These are phyloP conservation scores for Ophioceras dolichostomum DNA, from an alignment of 2,329 filamentous ascomycete species.

Conservation along the genomic window DNA sequence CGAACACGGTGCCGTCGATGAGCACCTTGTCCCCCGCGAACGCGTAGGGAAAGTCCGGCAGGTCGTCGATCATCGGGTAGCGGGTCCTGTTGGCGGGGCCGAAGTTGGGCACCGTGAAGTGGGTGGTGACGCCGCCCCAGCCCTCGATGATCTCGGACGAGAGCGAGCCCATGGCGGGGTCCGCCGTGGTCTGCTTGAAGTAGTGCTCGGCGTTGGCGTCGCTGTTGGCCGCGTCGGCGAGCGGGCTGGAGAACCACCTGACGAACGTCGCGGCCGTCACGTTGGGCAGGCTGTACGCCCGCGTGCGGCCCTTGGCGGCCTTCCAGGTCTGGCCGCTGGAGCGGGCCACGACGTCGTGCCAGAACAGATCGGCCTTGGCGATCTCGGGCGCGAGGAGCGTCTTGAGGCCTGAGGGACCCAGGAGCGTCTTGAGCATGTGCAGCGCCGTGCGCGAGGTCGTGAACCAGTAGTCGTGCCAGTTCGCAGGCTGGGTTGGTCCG, in stretches of 20 bases:
- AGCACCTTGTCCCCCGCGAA: conserved; percentile 12
- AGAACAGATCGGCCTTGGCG: conserved; percentile 11
- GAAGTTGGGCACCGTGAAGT: conserved; percentile 20
- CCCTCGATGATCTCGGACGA: conserved; percentile 10
- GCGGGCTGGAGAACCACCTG: conserved; percentile 9
- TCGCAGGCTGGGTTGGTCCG: background rate
- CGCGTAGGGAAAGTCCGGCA: conserved; percentile 11
- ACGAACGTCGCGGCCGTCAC: conserved; percentile 12
- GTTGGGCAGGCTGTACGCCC: conserved; percentile 14
- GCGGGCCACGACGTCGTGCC: conserved; percentile 10
- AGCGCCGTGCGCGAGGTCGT: conserved; percentile 1
- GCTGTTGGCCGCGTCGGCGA: conserved; percentile 14
- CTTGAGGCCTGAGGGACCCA: conserved; percentile 11
- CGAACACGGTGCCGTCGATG: conserved; percentile 10
- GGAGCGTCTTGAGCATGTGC: conserved; percentile 10
- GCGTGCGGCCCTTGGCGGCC: conserved; percentile 11
- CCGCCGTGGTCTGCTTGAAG: conserved; percentile 10
- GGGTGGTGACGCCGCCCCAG: conserved; percentile 15
- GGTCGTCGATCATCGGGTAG: conserved; percentile 14
- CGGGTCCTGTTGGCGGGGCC: conserved; percentile 11
- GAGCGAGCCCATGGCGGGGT: conserved; percentile 4
- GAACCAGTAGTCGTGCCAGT: conserved; percentile 2
- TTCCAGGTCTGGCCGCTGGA: conserved; percentile 8
- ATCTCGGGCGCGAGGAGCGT: conserved; percentile 12
- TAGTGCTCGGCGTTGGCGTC: conserved; percentile 17